Percentiles rank a stretch among this genome's conserved stretches.
These are phyloP conservation scores for Warburgia ugandensis DNA, from an alignment of 164 flowering plant species.

Conservation along the genomic window DNA sequence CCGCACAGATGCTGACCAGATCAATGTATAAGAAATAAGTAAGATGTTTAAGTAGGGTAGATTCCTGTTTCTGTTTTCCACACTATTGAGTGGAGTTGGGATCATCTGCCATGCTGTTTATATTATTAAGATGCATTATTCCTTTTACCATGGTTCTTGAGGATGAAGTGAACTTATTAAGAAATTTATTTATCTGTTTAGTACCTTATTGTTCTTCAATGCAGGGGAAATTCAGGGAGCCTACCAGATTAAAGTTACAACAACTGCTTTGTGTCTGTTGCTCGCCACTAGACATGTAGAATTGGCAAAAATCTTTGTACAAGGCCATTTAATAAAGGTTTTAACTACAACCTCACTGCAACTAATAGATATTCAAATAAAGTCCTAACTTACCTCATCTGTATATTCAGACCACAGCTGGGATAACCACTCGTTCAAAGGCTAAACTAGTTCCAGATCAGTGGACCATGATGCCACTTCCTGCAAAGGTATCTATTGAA, in stretches of 20 bases:
- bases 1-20: too few relatives aligned
- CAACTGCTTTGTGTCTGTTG: conserved; percentile 80
- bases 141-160: too few relatives aligned
- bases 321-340: conserved; percentile 77
- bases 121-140: too few relatives aligned
- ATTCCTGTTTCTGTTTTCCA: too few relatives aligned
- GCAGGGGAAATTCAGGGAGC: conserved; percentile 88
- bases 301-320: conserved; percentile 55
- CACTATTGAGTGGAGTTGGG: neutral
- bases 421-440: conserved; percentile 85
- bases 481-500: conserved; percentile 57
- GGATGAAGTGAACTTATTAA: too few relatives aligned
- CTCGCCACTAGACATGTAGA: conserved; percentile 64
- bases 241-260: conserved; percentile 86
- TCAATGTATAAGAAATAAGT: too few relatives aligned
- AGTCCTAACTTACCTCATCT: conserved; percentile 7
- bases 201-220: conserved; percentile 2
- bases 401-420: conserved; percentile 49
- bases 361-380: neutral
- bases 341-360: neutral
- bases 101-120: neutral
- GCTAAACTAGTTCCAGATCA: conserved; percentile 76
- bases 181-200: neutral
- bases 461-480: conserved; percentile 84
- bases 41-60: too few relatives aligned